These are phyloP conservation scores for Colletotrichum somersetense DNA, from an alignment of 2,329 filamentous ascomycete genomes.

Conservation along the genomic window DNA sequence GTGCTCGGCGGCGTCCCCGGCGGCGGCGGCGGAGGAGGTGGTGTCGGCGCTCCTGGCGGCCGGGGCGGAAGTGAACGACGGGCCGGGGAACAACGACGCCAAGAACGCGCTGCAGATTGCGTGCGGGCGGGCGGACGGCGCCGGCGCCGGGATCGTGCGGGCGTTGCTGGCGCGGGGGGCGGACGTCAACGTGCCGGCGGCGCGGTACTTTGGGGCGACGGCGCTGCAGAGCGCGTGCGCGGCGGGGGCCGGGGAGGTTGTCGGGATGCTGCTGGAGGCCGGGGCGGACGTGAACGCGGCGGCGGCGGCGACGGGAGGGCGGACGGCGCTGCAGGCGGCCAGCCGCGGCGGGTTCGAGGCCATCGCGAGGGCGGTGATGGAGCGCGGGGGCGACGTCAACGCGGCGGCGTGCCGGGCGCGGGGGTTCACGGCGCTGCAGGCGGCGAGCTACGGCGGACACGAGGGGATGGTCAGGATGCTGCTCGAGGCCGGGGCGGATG, in stretches of 20 bases:
- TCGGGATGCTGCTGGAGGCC: constrained; percentile 46
- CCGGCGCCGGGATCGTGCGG: constrained; percentile 43
- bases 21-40: constrained; percentile 36
- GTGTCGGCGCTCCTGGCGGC: constrained; percentile 48
- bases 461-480: constrained; percentile 48
- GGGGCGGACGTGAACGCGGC: constrained; percentile 52
- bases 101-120: constrained; percentile 55
- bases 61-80: constrained; percentile 51
- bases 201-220: constrained; percentile 53
- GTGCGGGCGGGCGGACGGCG: constrained; percentile 47
- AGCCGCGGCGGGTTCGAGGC: constrained; percentile 26
- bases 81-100: constrained; percentile 51
- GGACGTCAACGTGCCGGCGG: constrained; percentile 47
- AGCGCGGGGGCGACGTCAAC: constrained; percentile 41
- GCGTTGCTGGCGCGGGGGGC: constrained; percentile 49
- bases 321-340: constrained; percentile 46
- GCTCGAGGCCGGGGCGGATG: constrained; percentile 43
- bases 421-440: constrained; percentile 51
- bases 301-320: constrained; percentile 40
- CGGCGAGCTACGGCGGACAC: constrained; percentile 50
- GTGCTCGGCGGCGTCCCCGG: constrained; percentile 46
- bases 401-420: constrained; percentile 40
- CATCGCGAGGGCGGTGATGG: constrained; percentile 37
- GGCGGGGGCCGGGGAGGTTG: constrained; percentile 45
- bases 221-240: constrained; percentile 55